Percentiles rank a stretch among this genome's conserved stretches.
phyloP scores from a whole-genome alignment of 495 filamentous ascomycete genomes.

The Oidiodendron maius region DNA sequence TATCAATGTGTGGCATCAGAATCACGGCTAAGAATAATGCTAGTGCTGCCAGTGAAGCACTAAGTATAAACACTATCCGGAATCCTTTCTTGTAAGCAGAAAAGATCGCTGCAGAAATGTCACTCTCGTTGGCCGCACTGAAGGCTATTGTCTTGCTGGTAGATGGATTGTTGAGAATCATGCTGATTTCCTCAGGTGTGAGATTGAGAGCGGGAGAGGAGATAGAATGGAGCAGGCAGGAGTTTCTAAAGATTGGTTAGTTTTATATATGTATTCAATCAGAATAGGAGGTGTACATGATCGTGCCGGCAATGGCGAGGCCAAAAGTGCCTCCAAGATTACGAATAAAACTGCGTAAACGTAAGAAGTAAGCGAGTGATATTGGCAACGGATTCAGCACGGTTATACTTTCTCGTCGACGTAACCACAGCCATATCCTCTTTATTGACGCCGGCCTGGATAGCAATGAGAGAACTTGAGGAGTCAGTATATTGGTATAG shows the following conservation, averaged over 20 bases:
- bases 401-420: constrained; percentile 44
- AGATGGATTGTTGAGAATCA: constrained; percentile 17
- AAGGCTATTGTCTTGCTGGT: constrained; percentile 33
- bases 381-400: not conserved
- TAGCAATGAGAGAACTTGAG: not conserved
- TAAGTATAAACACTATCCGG: constrained; percentile 43
- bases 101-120: not conserved
- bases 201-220: constrained; percentile 31
- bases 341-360: constrained; percentile 38
- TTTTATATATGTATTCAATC: not conserved
- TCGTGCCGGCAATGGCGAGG: constrained; percentile 44
- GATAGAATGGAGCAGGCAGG: constrained; percentile 27
- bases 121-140: constrained; percentile 2
- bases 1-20: constrained; percentile 41
- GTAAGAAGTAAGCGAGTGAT: not conserved
- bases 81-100: constrained; percentile 41
- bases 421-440: constrained; percentile 51
- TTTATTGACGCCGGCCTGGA: constrained; percentile 1
- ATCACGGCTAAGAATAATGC: constrained; percentile 37
- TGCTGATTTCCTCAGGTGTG: constrained; percentile 29
- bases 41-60: constrained; percentile 38
- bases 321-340: constrained; percentile 49
- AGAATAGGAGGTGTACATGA: constrained; percentile 30
- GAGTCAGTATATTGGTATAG: not conserved
- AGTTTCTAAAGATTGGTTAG: not conserved